Base-by-base conservation (phyloP, 2,329 filamentous ascomycete species). In the Diaporthe amygdali region DNA sequence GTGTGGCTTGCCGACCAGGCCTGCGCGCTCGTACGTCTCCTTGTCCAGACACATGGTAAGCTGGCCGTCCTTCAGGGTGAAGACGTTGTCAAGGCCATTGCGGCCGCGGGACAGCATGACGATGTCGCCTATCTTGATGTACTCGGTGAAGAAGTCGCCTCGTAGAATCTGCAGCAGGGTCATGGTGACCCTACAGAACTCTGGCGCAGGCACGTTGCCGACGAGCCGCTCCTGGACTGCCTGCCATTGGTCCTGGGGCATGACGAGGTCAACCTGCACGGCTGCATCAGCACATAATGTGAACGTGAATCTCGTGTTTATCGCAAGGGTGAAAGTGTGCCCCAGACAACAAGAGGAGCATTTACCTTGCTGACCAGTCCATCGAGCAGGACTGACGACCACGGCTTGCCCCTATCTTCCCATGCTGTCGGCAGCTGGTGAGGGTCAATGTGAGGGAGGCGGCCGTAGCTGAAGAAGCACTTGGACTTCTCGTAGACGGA, bases 121-220 rank as follows among this genome's bases (percentile, higher is more conserved):
- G 61, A 97, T 84, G 78, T 94, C 91, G 6, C 94, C 94, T 95
- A 87, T 88, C 80, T 97, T 97, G 75, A 98, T 91, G 78, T 97
- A 95, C 52, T 91, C 86, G n/a, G 89, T 92, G 77, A 97, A 95
- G 76, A 98, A 97, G 0, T 91, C 88, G 1, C 90, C 89, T 41
- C 92, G 87, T 1, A 98, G 79, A 6, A 98, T 78, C 71, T 94
- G 90, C 10, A 87, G 87, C 12, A 97, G 85, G 4, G 90, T 89
- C 88, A 97, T 91, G 75, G 90, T 88, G 2, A 97, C 90, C 72
- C 89, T 88, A 39, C 89, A 88, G 84, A 94, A 97, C 15, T 76
- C 74, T 2, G 87, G 85, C 6, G 76, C 75, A 9, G 75, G 76
- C 15, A 75, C 75, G 4, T 76, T 66, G 17, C 77, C 77, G 9